Percentiles rank a stretch among this genome's conserved stretches.
Conservation (phyloP, 176 grass and related monocot species). For the Hyparrhenia diplandra region DNA sequence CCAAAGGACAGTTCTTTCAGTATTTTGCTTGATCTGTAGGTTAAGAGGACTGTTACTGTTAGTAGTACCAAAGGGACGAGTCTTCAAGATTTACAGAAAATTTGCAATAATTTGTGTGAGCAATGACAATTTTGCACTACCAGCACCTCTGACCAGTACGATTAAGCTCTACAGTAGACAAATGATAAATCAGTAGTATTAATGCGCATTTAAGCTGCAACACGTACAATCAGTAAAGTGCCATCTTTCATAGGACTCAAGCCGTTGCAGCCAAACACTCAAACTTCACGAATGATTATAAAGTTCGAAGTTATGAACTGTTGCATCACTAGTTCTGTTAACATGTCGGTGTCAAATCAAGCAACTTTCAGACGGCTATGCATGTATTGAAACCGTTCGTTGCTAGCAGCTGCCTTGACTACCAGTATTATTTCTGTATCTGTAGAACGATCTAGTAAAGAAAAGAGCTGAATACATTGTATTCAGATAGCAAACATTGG, state of each 20-base stretch:
- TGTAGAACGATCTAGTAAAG: too few relatives aligned
- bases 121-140: constrained; percentile 4
- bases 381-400: too few relatives aligned
- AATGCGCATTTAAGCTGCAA: constrained; percentile 15
- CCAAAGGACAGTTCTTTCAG: background rate
- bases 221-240: background rate
- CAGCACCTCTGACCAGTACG: background rate
- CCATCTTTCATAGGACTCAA: constrained; percentile 3
- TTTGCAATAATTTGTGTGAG: background rate
- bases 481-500: too few relatives aligned
- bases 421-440: too few relatives aligned
- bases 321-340: constrained; percentile 5
- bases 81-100: background rate
- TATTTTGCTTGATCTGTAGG: constrained; percentile 19
- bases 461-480: too few relatives aligned
- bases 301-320: background rate
- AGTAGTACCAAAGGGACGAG: background rate
- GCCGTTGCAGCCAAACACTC: too few relatives aligned
- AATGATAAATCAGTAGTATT: background rate
- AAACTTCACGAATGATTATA: constrained; percentile 12
- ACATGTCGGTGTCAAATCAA: constrained; percentile 20
- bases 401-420: too few relatives aligned
- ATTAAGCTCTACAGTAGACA: background rate
- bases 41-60: background rate
- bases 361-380: background rate